Conservation (phyloP, 2,329 filamentous ascomycete genomes). For the Periconia digitata region DNA sequence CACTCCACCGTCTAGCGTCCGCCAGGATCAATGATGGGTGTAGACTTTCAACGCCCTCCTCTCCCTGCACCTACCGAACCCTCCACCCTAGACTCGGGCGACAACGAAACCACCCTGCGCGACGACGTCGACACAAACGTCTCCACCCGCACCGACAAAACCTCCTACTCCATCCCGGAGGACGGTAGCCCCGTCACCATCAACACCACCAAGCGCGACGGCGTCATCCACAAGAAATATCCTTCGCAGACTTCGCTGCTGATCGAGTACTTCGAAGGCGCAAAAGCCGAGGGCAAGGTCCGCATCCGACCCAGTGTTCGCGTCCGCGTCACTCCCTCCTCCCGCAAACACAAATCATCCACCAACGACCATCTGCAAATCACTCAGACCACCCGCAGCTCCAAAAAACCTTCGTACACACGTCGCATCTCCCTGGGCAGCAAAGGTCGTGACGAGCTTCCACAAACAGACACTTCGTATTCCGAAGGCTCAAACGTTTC, state of each 20-base stretch:
- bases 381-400: conserved; percentile 73
- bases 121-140: conserved; percentile 66
- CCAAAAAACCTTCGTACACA: conserved; percentile 67
- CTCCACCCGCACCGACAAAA: conserved; percentile 68
- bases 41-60: conserved; percentile 57
- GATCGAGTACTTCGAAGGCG: conserved; percentile 92
- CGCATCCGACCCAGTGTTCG: conserved; percentile 79
- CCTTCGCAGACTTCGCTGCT: conserved; percentile 84
- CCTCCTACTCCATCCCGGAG: conserved; percentile 77
- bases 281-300: conserved; percentile 62
- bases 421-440: conserved; percentile 65
- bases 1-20: conserved; percentile 31
- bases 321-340: conserved; percentile 73
- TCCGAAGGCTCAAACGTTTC: conserved; percentile 79
- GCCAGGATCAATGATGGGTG: conserved; percentile 45
- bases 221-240: conserved; percentile 57
- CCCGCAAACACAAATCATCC: conserved; percentile 52
- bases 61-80: conserved; percentile 80
- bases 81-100: conserved; percentile 63
- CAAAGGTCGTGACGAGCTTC: conserved; percentile 44
- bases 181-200: conserved; percentile 93
- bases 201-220: conserved; percentile 69
- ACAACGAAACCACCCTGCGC: conserved; percentile 49
- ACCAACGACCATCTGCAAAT: conserved; percentile 79
- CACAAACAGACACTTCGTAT: conserved; percentile 60